Percentiles rank a stretch among this genome's conserved stretches.
Evolutionary conservation across 306 rosid species (phyloP).

Genomic region (Leucaena leucocephala): DNA sequence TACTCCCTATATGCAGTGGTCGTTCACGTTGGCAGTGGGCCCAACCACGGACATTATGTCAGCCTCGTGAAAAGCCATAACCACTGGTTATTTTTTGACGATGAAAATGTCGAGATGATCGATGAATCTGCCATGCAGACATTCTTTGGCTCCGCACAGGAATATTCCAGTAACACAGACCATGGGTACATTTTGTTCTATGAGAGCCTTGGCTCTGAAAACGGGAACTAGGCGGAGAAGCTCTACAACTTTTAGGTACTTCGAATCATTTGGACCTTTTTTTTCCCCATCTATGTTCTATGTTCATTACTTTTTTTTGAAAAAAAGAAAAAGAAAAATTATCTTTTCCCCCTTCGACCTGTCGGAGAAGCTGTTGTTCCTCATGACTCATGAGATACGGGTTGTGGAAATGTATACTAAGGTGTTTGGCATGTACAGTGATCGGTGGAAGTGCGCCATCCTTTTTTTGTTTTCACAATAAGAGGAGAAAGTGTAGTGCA

Average conservation of each 20-base stretch:
- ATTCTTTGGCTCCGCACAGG: conserved; percentile 91
- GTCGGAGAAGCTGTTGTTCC: conserved; percentile 62
- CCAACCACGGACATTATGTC: conserved; percentile 89
- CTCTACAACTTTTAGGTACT: conserved; percentile 46
- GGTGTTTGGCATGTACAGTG: conserved; percentile 71
- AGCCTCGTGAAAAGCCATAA: conserved; percentile 96
- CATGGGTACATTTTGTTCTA: conserved; percentile 89
- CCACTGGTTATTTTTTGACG: conserved; percentile 95
- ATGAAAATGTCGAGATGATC: conserved; percentile 88
- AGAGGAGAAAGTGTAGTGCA: conserved; percentile 62
- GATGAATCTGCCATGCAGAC: conserved; percentile 94
- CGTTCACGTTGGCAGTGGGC: conserved; percentile 92
- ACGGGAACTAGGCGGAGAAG: conserved; percentile 52
- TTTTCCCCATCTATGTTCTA: conserved; percentile 31
- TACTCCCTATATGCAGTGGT: conserved; percentile 94
- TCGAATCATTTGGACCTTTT: conserved; percentile 49
- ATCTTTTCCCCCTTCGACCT: conserved; percentile 43
- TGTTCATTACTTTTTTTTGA: conserved; percentile 35
- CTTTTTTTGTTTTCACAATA: conserved; percentile 41
- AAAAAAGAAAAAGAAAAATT: neutral
- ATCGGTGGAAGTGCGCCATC: conserved; percentile 55
- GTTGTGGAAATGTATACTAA: conserved; percentile 66
- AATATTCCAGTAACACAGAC: conserved; percentile 82
- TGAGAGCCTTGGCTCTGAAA: conserved; percentile 62
- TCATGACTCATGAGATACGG: conserved; percentile 53